Evolutionary conservation across 257 asterid genomes (phyloP), one percentile per base, ranked within the genome.

Genomic region (Solanum pinnatisectum): DNA sequence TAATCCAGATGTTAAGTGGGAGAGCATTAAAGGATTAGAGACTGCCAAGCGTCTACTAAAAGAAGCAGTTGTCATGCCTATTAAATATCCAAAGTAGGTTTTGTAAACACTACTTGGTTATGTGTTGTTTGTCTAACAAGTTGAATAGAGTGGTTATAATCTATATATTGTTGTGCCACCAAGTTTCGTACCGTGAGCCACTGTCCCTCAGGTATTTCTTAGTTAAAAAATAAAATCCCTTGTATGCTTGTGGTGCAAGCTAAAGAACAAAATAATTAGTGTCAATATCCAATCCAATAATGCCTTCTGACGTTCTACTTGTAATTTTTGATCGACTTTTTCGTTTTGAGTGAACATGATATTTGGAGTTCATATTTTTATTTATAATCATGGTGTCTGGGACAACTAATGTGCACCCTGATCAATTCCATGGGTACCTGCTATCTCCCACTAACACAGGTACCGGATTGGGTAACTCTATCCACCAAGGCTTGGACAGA

Each of bases 41-140:
- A 97, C 94, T 91, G 99, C 99, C 65, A 97, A 97, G 91, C 92
- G 92, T 88, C 94, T 97, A 78, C 96, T 97, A 63, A 97, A 97
- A 93, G 99, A 97, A 93, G 99, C 99, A 84, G 99, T 97, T 87
- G 99, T 97, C 68, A 97, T 97, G 99, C 99, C 99, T 11, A 97
- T 97, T 88, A 97, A 97, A 90, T 97, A 97, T 93, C 99, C 99
- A n/a, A 94, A 94, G 99, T 94, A 88, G 88, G 95, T 92, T 86
- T 84, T 85, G 27, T 30, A 60, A 22, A 63, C 59, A 82, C 76
- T 86, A 79, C 85, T 73, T 86, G 85, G 63, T 87, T 79, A 87
- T 87, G 15, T 88, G 73, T 86, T 88, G 59, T 33, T 71, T 46
- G 40, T 71, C 59, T 40, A 84, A 59, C 85, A 46, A 81, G 40